Base-by-base conservation (phyloP, 2,329 filamentous ascomycete species). In the Fusarium sp. region DNA sequence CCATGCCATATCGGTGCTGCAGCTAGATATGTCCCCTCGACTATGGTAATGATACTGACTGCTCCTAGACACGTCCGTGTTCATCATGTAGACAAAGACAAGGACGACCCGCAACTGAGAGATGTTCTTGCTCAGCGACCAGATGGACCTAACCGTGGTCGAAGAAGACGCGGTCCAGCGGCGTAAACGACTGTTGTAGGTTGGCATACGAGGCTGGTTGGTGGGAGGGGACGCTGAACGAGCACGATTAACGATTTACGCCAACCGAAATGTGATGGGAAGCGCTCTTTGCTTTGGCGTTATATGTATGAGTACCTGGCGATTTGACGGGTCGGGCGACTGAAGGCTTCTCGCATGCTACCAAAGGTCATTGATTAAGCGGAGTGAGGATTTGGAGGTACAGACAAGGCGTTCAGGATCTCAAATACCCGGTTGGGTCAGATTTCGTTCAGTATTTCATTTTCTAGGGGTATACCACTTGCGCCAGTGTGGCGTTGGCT, bases 11-110 rank as follows among this genome's bases (percentile, higher is more conserved):
- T 63, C 25, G 16, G 42, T 38, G 31, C 31, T 39, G 19, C 29
- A 12, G 21, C 38, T 27, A 25, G 35, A 48, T 38, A 12, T 56
- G 27, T 16, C 33, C 21, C 18, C 11, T 10, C 18, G 25, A 37
- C 48, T 31, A 35, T 38, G 41, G 41, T 33, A 57, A 46, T 69
- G n/a, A 62, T 69, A 59, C 70, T 60, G 31, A 48, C 54, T 54
- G 33, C 63, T 48, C 10, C 63, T 56, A 97, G 94, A 81, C 96
- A 99, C 82, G 96, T 98, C 38, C 90, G 94, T 60, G 94, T 96
- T 45, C 95, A 98, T 80, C 96, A 98, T 80, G 85, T 91, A 42
- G 95, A 98, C 78, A 96, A 94, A 80, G 91, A 93, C 79, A 95
- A 94, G 81, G 94, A 98, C 75, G 95, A 98, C 77, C 90, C 93